phyloP scores from a whole-genome alignment of 2,329 filamentous ascomycete species.

The Phyllosticta citribraziliensis region DNA sequence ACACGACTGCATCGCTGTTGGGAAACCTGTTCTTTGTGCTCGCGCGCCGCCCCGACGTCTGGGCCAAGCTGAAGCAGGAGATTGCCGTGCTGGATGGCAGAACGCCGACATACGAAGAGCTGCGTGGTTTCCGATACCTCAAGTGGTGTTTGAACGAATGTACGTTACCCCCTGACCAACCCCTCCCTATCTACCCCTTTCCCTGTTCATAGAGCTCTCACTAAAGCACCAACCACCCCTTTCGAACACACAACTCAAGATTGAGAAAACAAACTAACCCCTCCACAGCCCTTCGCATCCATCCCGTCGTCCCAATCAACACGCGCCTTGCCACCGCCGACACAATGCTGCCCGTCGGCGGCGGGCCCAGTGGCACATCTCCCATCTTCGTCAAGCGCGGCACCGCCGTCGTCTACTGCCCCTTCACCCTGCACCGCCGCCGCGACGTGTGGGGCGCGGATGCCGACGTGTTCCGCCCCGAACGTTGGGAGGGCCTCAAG shows the following conservation, averaged over 20 bases:
- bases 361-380: slow-evolving; percentile 38
- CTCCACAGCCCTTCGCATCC: slow-evolving; percentile 41
- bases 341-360: slow-evolving; percentile 41
- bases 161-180: slow-evolving; percentile 20
- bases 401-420: slow-evolving; percentile 32
- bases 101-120: slow-evolving; percentile 45
- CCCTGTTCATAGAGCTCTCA: too few species aligned
- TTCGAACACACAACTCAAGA: background rate
- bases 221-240: background rate
- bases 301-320: slow-evolving; percentile 47
- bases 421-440: slow-evolving; percentile 43
- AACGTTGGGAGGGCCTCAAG: slow-evolving; percentile 34
- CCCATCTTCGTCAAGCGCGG: slow-evolving; percentile 44
- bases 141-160: slow-evolving; percentile 52
- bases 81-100: slow-evolving; percentile 16
- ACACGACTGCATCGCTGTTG: slow-evolving; percentile 30
- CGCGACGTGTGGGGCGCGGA: slow-evolving; percentile 40
- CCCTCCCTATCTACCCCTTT: background rate
- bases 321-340: slow-evolving; percentile 38
- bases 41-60: slow-evolving; percentile 30
- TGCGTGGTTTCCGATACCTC: slow-evolving; percentile 50
- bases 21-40: slow-evolving; percentile 32
- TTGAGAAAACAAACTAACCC: slow-evolving; percentile 22
- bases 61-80: slow-evolving; percentile 30
- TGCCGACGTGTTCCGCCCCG: slow-evolving; percentile 39